A percentile compares a stretch with the other conserved stretches of the same genome.
phyloP scores from a whole-genome alignment of 768 basidiomycete genomes.

The Cubamyces lactineus region DNA sequence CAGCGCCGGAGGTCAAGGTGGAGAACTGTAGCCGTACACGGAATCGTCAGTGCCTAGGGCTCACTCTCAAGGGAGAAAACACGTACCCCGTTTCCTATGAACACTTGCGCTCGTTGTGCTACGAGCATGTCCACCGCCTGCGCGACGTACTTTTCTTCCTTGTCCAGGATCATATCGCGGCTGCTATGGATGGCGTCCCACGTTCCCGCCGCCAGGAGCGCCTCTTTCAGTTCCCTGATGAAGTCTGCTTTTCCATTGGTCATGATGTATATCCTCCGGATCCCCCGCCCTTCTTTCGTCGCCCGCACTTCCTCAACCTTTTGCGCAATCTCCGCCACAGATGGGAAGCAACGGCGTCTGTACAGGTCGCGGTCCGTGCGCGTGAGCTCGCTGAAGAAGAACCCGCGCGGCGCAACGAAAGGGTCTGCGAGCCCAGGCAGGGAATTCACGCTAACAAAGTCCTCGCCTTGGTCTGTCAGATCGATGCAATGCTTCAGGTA shows the following conservation, averaged over 20 bases:
- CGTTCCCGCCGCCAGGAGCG: slow-evolving; percentile 33
- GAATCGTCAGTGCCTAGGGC: neutral
- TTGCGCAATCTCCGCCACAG: slow-evolving; percentile 42
- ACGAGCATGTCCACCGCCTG: slow-evolving; percentile 55
- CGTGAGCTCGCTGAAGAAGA: slow-evolving; percentile 21
- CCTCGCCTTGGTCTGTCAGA: slow-evolving; percentile 38
- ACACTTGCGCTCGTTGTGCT: slow-evolving; percentile 47
- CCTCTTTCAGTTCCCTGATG: slow-evolving; percentile 41
- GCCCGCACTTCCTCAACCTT: slow-evolving; percentile 39
- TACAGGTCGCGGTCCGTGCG: slow-evolving; percentile 29
- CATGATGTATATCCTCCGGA: slow-evolving; percentile 31
- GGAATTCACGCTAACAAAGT: slow-evolving; percentile 47
- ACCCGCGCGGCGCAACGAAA: slow-evolving; percentile 38
- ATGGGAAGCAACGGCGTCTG: slow-evolving; percentile 46
- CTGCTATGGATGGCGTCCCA: slow-evolving; percentile 42
- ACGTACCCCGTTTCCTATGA: slow-evolving; percentile 57
- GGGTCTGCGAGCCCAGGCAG: slow-evolving; percentile 45
- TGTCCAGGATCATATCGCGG: slow-evolving; percentile 43
- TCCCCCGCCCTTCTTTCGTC: slow-evolving; percentile 15
- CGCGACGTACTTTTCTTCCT: slow-evolving; percentile 45
- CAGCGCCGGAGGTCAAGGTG: slow-evolving; percentile 50
- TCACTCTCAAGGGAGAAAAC: neutral
- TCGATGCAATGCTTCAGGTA: slow-evolving; percentile 45
- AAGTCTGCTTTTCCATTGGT: slow-evolving; percentile 48
- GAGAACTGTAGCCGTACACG: slow-evolving; percentile 40